Conservation (phyloP, 2,329 filamentous ascomycete genomes). For the Diaporthe ampelina region DNA sequence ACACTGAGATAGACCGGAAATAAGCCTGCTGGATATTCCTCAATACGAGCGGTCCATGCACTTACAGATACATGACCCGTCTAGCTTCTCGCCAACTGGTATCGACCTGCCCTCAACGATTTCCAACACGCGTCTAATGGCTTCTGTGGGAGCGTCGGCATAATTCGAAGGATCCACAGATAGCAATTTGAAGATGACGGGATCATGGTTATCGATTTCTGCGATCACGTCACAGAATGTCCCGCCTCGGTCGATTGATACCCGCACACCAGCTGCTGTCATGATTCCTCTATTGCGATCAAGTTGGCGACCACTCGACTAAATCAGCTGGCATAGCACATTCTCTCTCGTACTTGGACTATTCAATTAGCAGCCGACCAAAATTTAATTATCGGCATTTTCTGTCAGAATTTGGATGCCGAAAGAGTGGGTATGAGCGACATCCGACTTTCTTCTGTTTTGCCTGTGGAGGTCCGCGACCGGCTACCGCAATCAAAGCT, state of each 20-base stretch:
- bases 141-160: conserved; percentile 76
- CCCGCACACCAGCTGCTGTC: conserved; percentile 32
- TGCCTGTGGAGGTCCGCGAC: conserved; percentile 6
- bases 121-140: conserved; percentile 67
- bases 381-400: too few relatives aligned
- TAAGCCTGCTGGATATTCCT: not conserved
- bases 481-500: not conserved
- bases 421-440: not conserved
- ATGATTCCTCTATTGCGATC: not conserved
- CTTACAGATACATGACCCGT: conserved; percentile 8
- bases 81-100: conserved; percentile 33
- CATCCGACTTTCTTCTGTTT: not conserved
- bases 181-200: conserved; percentile 77
- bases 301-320: not conserved
- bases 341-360: not conserved
- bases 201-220: conserved; percentile 73
- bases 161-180: conserved; percentile 78
- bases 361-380: not conserved
- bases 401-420: too few relatives aligned
- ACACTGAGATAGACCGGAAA: conserved; percentile 34
- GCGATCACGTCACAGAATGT: conserved; percentile 77
- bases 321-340: not conserved
- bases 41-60: not conserved
- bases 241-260: conserved; percentile 66
- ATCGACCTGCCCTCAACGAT: conserved; percentile 52